phyloP scores from a whole-genome alignment of 169 alveolate species.

The Theileria luwenshuni region DNA sequence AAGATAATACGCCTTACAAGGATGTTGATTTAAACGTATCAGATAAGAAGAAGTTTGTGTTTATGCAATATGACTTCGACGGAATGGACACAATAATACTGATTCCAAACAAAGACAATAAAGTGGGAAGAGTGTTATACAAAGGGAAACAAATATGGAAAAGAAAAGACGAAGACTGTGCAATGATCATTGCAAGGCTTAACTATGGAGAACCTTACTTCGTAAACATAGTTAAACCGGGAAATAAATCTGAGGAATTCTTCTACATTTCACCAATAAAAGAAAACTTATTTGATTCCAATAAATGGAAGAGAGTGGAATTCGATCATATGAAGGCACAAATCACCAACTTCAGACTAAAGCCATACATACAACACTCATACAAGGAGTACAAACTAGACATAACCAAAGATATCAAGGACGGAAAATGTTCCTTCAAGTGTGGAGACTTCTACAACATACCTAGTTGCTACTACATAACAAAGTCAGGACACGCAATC shows the following conservation, averaged over 20 bases:
- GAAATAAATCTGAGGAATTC: neutral
- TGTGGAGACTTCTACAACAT: neutral
- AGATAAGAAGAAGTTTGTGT: neutral
- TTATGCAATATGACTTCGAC: neutral
- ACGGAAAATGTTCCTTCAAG: neutral
- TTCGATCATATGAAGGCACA: neutral
- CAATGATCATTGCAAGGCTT: neutral
- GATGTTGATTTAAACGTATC: neutral
- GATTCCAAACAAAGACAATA: neutral
- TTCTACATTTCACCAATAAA: neutral
- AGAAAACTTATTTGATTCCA: neutral
- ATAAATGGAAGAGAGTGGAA: neutral
- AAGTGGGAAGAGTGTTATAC: neutral
- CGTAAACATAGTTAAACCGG: neutral
- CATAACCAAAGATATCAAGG: neutral
- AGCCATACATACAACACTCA: neutral
- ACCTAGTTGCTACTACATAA: neutral
- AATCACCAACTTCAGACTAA: neutral
- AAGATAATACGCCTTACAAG: neutral
- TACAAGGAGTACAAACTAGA: neutral
- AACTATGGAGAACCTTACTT: neutral
- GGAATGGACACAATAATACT: neutral
- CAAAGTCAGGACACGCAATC: neutral
- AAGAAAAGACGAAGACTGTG: neutral
- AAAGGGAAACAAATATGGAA: neutral